Evolutionary conservation across 2,329 filamentous ascomycete species (phyloP), one percentile per base, ranked within the genome.

Genomic region (Grosmannia serpens): DNA sequence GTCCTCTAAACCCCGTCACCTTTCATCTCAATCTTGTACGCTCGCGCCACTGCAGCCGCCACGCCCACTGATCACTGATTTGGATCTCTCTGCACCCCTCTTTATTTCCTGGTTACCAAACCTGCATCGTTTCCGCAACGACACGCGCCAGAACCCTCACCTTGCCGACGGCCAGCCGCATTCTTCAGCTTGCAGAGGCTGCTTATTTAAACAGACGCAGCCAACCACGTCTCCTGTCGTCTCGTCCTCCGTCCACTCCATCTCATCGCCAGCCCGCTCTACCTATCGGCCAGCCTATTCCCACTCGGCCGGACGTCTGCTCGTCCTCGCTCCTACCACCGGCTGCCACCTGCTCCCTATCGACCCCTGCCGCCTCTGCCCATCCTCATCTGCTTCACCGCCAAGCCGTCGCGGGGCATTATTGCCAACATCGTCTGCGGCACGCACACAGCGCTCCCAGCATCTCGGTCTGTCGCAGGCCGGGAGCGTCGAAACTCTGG

Each of bases 401-500:
- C 41, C 53, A 49, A 51, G 55, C 55, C 55, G 52, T 26, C 24
- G 47, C 31, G 47, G 55, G 47, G 47, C 56, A 53, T 33, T 27
- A 31, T 49, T 24, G 20, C 49, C 46, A 33, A 33, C 20, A 44
- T 54, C 47, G 4, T 47, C 38, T 53, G 17, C 38, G 44, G n/a
- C 54, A 31, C 41, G 54, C 29, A 49, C 46, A 10, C 55, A 22
- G 31, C 10, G 8, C 17, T 35, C 27, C 7, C 41, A 46, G 41
- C 44, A 22, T 51, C 52, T 50, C 44, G 52, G 57, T 50, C 57
- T 58, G 11, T 33, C 24, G 26, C 46, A 53, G 29, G 27, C 58
- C 38, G 29, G 49, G 41, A 53, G 49, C 53, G n/a, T 9, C 29
- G 51, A 6, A 24, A 53, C 50, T 58, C 59, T 57, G 67, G 65